Evolutionary conservation across 192 early-diverging fungal species (phyloP).

Genomic region (Neocallimastix lanati): DNA sequence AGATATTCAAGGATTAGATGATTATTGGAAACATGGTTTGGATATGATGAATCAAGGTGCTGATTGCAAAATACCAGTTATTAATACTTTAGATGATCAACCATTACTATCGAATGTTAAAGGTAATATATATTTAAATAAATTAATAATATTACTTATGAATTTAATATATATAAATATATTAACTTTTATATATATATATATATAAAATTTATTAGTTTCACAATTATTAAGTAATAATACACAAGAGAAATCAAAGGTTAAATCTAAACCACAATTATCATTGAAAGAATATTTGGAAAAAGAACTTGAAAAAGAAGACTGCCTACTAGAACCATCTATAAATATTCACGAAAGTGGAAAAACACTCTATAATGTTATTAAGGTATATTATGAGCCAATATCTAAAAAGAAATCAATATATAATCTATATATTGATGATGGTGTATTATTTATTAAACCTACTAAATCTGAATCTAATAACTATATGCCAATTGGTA

Average conservation of each 20-base stretch:
- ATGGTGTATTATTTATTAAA: background rate
- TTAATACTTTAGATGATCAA: background rate
- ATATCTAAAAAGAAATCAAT: background rate
- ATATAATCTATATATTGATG: background rate
- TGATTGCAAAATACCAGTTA: background rate
- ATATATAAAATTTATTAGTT: background rate
- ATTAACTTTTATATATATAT: no score
- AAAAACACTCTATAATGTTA: background rate
- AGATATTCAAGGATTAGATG: slow-evolving; percentile 16
- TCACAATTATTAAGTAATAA: background rate
- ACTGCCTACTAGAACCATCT: background rate
- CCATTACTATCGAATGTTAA: background rate
- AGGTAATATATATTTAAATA: background rate
- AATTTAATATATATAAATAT: no score
- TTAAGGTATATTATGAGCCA: background rate
- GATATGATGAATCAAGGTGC: slow-evolving; percentile 41
- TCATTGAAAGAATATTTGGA: background rate
- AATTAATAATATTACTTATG: no score
- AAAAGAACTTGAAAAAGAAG: background rate
- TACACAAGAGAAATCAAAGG: background rate
- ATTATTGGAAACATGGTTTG: slow-evolving; percentile 41
- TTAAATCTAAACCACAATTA: background rate
- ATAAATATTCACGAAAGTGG: background rate
- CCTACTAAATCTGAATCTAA: background rate
- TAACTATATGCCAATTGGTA: background rate